Evolutionary conservation across 129 eudicot genomes (phyloP).

Genomic region (Daucus carota): DH1_v3.0 NC_030381.2:53953501-53954000

Average conservation of each 20-base stretch:
- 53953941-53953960: too few relatives aligned
- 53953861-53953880: not conserved
- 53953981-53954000: too few relatives aligned
- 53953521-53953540: too few relatives aligned
- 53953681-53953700: not conserved
- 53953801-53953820: not conserved
- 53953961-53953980: too few relatives aligned
- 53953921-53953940: conserved; percentile 4
- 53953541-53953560: not conserved
- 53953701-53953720: not conserved
- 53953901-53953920: not conserved
- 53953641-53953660: not conserved
- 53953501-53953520: not conserved
- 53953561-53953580: conserved; percentile 33
- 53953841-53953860: conserved; percentile 7
- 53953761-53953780: not conserved
- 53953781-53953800: conserved; percentile 12
- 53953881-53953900: not conserved
- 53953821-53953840: too few relatives aligned
- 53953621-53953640: not conserved
- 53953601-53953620: not conserved
- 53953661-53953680: conserved; percentile 8
- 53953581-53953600: conserved; percentile 42
- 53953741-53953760: conserved; percentile 7
- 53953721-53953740: conserved; percentile 8